Base-by-base conservation (phyloP, 225 moss, liverwort and hornwort genomes). In the Pseudisothecium myosuroides region DNA sequence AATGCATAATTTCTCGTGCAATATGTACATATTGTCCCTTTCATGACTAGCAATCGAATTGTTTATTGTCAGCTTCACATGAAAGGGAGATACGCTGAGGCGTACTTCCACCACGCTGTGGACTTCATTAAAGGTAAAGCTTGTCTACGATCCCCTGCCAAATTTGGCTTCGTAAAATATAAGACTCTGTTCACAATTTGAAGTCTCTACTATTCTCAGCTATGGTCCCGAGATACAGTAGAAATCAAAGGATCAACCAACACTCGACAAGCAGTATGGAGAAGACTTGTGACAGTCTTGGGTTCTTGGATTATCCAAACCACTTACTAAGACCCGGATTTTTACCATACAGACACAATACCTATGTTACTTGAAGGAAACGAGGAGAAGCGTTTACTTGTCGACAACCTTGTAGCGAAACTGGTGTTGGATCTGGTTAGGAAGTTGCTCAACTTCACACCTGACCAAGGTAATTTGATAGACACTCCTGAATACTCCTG, bases 71-170 rank as follows among this genome's bases (percentile, higher is more conserved):
- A 94, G 92, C 82, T 81, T 89, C 88, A 94, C 41, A 74, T 91
- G 88, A 82, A 83, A 88, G 93, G 93, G 74, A 94, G 67, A 86
- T 76, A 89, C 54, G 80, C 88, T 59, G 94, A 91, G 63, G 86
- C 76, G 65, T 93, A 94, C 83, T 39, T 93, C 71, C 94, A 94
- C 83, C 91, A 94, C 52, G 89, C 92, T 59, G 92, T 92, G 80
- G 93, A 91, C 68, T 94, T 94, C 79, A 93, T 94, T n/a, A 93
- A 91, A 94, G 94, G 93, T 94, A 49, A 43, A 79, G 72, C 80
- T 80, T 86, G 60, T 76, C 61, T 82, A 65, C 58, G 76, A 86
- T 81, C 65, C 52, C 50, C 37, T 72, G 77, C 65, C 66, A 63
- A 79, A 50, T 86, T 89, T 82, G 76, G 26, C 76, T 73, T 76